phyloP scores from a whole-genome alignment of 1,284 basidiomycete genomes.

The Malassezia restricta region DNA sequence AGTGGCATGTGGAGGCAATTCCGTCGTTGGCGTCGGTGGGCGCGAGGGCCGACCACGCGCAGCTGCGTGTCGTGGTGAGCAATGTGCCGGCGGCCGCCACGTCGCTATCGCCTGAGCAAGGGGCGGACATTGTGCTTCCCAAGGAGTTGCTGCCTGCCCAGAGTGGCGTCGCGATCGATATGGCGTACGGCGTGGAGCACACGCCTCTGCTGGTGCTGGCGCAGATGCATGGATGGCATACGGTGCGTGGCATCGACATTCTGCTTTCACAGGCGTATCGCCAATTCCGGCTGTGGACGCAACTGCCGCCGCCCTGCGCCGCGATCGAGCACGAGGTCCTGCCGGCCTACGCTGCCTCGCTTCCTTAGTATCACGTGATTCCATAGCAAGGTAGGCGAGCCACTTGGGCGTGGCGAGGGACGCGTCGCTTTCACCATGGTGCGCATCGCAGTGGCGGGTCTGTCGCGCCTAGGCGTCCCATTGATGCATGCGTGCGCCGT shows the following conservation, averaged over 20 bases:
- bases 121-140: constrained; percentile 29
- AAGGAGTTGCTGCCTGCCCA: constrained; percentile 18
- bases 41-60: background rate
- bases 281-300: constrained; percentile 42
- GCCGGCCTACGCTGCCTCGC: constrained; percentile 19
- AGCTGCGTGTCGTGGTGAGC: constrained; percentile 27
- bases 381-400: too few species aligned
- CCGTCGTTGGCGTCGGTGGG: constrained; percentile 15
- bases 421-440: background rate
- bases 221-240: constrained; percentile 20
- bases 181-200: constrained; percentile 41
- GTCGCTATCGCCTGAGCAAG: constrained; percentile 13
- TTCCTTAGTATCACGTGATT: too few species aligned
- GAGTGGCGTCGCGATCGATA: constrained; percentile 44
- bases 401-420: background rate
- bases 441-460: background rate
- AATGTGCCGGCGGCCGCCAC: constrained; percentile 40
- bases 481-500: background rate
- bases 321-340: constrained; percentile 27
- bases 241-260: constrained; percentile 35
- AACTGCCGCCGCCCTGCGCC: constrained; percentile 24
- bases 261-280: constrained; percentile 40
- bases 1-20: constrained; percentile 35
- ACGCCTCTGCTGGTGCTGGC: constrained; percentile 35
- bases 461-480: background rate